A percentile compares a stretch with the other conserved stretches of the same genome.
phyloP scores from a whole-genome alignment of 1,284 basidiomycete species.

The Lentinula novae-zelandiae region DNA sequence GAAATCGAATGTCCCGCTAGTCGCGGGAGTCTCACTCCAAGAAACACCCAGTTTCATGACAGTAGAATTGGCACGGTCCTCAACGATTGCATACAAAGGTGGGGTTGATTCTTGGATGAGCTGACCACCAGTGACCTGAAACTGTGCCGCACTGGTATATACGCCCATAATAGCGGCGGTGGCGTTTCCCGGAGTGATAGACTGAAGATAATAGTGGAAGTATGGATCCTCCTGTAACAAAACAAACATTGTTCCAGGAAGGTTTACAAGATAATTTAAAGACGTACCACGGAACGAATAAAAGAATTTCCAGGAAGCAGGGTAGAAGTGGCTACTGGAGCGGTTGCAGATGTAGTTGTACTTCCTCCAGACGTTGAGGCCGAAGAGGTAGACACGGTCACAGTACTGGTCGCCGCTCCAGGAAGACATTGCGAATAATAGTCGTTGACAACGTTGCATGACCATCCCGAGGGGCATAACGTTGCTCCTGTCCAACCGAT shows the following conservation, averaged over 20 bases:
- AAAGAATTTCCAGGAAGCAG: conserved; percentile 51
- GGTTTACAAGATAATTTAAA: background rate
- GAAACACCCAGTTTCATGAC: conserved; percentile 46
- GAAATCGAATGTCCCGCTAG: conserved; percentile 49
- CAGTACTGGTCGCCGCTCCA: conserved; percentile 28
- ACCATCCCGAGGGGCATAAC: conserved; percentile 42
- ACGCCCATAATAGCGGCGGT: conserved; percentile 49
- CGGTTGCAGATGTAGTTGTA: conserved; percentile 30
- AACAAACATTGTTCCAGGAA: background rate
- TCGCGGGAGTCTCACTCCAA: conserved; percentile 45
- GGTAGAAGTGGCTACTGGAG: conserved; percentile 36
- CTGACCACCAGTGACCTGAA: conserved; percentile 51
- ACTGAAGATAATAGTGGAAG: conserved; percentile 64
- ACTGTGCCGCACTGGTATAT: conserved; percentile 47
- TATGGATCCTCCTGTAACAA: conserved; percentile 48
- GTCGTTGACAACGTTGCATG: conserved; percentile 39
- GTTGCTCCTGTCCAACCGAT: conserved; percentile 50
- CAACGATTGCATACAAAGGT: conserved; percentile 46
- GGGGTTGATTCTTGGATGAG: conserved; percentile 36
- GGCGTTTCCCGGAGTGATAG: conserved; percentile 39
- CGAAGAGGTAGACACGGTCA: conserved; percentile 20
- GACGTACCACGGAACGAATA: conserved; percentile 53
- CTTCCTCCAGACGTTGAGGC: conserved; percentile 20
- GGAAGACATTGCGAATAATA: conserved; percentile 55
- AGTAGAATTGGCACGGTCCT: conserved; percentile 40